Evolutionary conservation across 371 early-diverging fungal genomes (phyloP).

Genomic region (Circinella minor): DNA sequence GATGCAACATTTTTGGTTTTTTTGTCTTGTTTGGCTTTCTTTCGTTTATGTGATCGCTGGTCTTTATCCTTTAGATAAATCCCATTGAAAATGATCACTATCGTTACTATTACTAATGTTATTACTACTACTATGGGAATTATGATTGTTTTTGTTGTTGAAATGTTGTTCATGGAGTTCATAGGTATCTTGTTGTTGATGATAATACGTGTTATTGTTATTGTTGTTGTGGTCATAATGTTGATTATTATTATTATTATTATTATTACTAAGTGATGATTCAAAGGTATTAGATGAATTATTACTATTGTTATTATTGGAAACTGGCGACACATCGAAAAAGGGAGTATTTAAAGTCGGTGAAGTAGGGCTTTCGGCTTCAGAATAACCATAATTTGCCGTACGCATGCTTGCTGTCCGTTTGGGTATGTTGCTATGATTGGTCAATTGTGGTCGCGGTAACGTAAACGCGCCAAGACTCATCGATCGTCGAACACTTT

Average conservation of each 20-base stretch:
- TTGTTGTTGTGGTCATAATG: not conserved
- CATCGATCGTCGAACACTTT: conserved; percentile 33
- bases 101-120: conserved; percentile 12
- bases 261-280: not conserved
- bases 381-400: conserved; percentile 32
- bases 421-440: conserved; percentile 44
- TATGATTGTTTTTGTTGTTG: conserved; percentile 3
- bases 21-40: not conserved
- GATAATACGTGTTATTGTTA: not conserved
- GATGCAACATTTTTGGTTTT: conserved; percentile 34
- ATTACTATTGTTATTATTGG: conserved; percentile 11
- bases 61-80: conserved; percentile 5
- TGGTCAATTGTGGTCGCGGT: conserved; percentile 25
- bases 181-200: conserved; percentile 16
- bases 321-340: conserved; percentile 21
- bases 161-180: conserved; percentile 24
- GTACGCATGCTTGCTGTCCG: conserved; percentile 35
- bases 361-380: conserved; percentile 43
- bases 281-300: not conserved
- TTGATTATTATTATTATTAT: conserved; percentile 10
- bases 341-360: conserved; percentile 36
- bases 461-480: conserved; percentile 23
- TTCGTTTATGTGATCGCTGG: too few species aligned
- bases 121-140: conserved; percentile 4
- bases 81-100: conserved; percentile 9